Conservation (phyloP, 169 alveolate species). For the Theileria luwenshuni region DNA sequence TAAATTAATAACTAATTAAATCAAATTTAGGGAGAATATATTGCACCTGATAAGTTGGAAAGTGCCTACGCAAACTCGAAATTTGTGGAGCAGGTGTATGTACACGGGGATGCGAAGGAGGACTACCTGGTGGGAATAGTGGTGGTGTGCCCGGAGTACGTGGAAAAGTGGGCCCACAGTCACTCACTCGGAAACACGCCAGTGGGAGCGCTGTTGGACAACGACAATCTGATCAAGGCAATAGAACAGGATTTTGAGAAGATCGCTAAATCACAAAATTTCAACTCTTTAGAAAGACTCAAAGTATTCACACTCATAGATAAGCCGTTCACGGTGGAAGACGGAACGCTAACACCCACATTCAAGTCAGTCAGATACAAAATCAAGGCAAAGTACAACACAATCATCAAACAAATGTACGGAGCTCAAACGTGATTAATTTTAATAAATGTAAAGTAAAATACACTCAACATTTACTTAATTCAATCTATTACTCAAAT, state of each 20-base stretch:
- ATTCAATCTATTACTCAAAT: no score
- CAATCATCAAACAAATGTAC: constrained; percentile 71
- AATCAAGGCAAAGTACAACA: constrained; percentile 62
- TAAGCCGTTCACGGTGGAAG: constrained; percentile 85
- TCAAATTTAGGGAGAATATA: constrained; percentile 87
- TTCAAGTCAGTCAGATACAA: constrained; percentile 87
- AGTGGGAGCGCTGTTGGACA: constrained; percentile 13
- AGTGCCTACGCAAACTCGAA: constrained; percentile 72
- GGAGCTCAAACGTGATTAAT: no score
- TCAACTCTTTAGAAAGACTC: constrained; percentile 79
- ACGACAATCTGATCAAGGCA: constrained; percentile 22
- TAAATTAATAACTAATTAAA: constrained; percentile 9
- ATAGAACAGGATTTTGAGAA: constrained; percentile 46
- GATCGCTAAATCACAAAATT: constrained; percentile 61
- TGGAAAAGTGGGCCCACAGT: constrained; percentile 58
- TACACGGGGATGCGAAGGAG: constrained; percentile 74
- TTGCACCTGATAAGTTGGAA: constrained; percentile 94
- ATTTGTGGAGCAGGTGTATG: constrained; percentile 72
- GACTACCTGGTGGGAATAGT: constrained; percentile 65
- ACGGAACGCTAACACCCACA: constrained; percentile 91
- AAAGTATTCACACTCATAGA: constrained; percentile 78
- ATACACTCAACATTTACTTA: no score
- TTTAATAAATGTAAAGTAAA: no score
- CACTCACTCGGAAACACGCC: constrained; percentile 44
- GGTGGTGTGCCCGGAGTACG: constrained; percentile 56